Base-by-base conservation (phyloP, 495 filamentous ascomycete genomes). In the Pseudoneurospora amorphoporcata region DNA sequence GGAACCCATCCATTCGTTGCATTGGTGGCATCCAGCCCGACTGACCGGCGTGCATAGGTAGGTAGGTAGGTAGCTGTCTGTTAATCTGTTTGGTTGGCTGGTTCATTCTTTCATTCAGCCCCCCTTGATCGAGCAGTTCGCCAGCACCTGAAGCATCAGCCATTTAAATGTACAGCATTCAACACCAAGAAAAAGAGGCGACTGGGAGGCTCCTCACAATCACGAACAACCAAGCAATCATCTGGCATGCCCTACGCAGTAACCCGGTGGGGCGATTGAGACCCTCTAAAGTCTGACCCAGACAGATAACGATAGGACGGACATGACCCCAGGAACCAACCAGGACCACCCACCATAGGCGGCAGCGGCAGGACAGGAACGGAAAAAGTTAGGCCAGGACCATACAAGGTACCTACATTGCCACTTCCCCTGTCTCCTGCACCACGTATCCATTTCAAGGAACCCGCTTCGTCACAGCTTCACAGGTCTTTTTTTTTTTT, bases 381-480 rank as follows among this genome's bases (percentile, higher is more conserved):
- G 29, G 53, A 65, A 35, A 35, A 65, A 16, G 53, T 65, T 35
- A 65, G 53, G 47, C 47, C 47, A 58, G 47, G 47, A 32, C 35
- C 35, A 1, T 37, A 37, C 1, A 1, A 37, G 35, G 35, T 37
- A 37, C 47, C 23, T 19, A 68, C 74, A 71, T 80, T 70, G 77
- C 77, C 78, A 77, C 78, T 70, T 19, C 73, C 72, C 73, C 70
- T 72, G 76, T 70, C 74, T 74, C 70, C 71, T 74, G 73, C 77
- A 72, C 47, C 47, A 73, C 40, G 40, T 19, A 12, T 37, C 35
- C 35, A 37, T 37, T 29, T 69, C 47, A 73, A 71, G 71, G 69
- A 47, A 73, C 65, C 76, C 73, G 72, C 72, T 72, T 69, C 58
- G 39, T 37, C 35, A 37, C 35, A 37, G 35, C 23, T 23, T 72